Base-by-base conservation (phyloP, 306 rosid species). In the Pyrus communis region DNA sequence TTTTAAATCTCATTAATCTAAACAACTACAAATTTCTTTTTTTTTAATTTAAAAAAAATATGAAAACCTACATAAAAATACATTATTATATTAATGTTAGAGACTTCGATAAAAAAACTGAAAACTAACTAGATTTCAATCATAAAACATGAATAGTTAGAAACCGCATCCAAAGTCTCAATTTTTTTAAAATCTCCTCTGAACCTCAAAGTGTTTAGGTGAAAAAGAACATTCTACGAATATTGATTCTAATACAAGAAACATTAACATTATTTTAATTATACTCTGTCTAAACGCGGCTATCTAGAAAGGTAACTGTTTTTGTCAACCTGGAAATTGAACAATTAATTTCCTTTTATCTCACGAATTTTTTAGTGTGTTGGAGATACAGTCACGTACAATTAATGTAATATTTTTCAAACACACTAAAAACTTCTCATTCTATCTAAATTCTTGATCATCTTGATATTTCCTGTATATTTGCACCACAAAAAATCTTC, bases 401-500 rank as follows among this genome's bases (percentile, higher is more conserved):
- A 35, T 0, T 35, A 35, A 9, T 35, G 2, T 35, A 35, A 35
- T 35, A 7, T 38, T 38, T 38, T 38, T 0, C 2, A 9, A 38
- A 38, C 42, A 38, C 42, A 38, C 10, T 38, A 38, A 38, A 38
- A 38, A 38, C 42, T 7, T 38, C 42, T 38, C 10, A 38, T 38
- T 38, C 42, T 38, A 61, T 62, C 61, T 11, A 0, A 75, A 30
- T 65, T 82, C 75, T 80, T 71, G 67, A 65, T 78, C 38, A 25
- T 70, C 81, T 49, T 72, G 42, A 23, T 54, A 57, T 69, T 18
- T 77, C 12, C 11, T 27, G n/a, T 61, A 27, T 18, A 61, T 61
- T 61, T 14, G 35, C 38, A 27, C 21, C n/a, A n/a, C 57, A 84
- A 81, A 80, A 78, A 73, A 84, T 86, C 82, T 83, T 80, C 85